Conservation (phyloP, 2,329 filamentous ascomycete species). For the Colletotrichum gloeosporioides region DNA sequence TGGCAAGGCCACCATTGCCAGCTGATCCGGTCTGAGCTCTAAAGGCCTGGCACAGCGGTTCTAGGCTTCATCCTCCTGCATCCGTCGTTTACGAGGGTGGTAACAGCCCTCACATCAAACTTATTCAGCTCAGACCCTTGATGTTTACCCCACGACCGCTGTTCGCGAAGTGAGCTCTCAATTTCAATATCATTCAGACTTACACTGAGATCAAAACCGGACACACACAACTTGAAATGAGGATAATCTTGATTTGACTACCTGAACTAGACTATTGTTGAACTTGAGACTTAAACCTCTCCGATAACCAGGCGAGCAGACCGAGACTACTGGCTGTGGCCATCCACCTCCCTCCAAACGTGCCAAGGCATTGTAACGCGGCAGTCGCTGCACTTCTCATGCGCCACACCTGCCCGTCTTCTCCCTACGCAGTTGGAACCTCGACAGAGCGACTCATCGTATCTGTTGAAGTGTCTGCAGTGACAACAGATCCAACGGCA, state of each 20-base stretch:
- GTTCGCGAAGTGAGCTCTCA: background rate
- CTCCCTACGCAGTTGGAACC: background rate
- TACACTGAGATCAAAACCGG: background rate
- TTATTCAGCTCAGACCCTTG: rapidly evolving
- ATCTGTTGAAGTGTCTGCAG: background rate
- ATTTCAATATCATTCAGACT: background rate
- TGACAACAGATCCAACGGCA: background rate
- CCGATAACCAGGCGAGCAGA: rapidly evolving
- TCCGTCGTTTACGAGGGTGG: background rate
- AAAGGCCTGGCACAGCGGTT: background rate
- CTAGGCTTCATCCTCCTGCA: background rate
- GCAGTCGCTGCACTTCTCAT: background rate
- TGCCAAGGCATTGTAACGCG: background rate
- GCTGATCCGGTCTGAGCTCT: background rate
- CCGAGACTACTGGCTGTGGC: background rate
- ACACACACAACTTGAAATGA: background rate
- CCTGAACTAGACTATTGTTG: background rate
- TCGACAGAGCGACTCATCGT: background rate
- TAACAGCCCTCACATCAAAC: background rate
- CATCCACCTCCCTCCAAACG: background rate
- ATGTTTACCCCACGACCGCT: background rate
- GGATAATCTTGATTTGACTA: background rate
- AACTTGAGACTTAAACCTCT: rapidly evolving
- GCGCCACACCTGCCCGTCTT: background rate
- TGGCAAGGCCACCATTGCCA: background rate